Evolutionary conservation across 1,284 basidiomycete species (phyloP), one percentile per base, ranked within the genome.

Genomic region (Austroboletus niveus): DNA sequence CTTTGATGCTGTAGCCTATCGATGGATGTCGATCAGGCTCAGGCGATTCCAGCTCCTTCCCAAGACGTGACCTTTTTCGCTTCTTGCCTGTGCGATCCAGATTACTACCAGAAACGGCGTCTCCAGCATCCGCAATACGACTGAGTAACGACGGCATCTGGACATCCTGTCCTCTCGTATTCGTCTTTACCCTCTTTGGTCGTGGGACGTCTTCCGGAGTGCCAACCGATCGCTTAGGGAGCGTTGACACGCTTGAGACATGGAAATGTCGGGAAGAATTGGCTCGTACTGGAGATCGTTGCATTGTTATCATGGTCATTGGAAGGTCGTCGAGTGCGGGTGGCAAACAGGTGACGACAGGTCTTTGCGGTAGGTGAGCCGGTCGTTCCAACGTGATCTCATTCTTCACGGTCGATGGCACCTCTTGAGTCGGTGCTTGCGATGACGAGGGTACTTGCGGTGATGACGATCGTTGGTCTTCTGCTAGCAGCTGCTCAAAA

Each of bases 1-100:
- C 83, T 59, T 78, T 79, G 55, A 82, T 82, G 57, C 77, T 80
- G 53, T 71, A 74, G 35, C 76, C 79, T 35, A 67, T 69, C 38
- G 64, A 63, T 9, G 69, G 69, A 54, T 59, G 61, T 54, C 64
- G 65, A 64, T 69, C 66, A 55, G 62, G 58, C 48, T 72, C 66
- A 30, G 59, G 57, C 29, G 61, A 59, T 47, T 40, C 39, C 22
- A 24, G 53, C 42, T 61, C 60, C 53, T 47, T 57, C 32, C 47
- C 48, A n/a, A 8, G 1, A 20, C 47, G 58, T 6, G 7, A 1
- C 40, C 49, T 69, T 49, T 24, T 60, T 42, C 66, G 63, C 46
- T 5, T 69, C 51, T 38, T 65, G 40, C 40, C 61, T 11, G 36
- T 10, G 30, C 60, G 53, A 27, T 63, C 56, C 47, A 24, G 40